These are phyloP conservation scores for Shiraia bambusicola DNA, from an alignment of 2,329 filamentous ascomycete genomes.

Conservation along the genomic window DNA sequence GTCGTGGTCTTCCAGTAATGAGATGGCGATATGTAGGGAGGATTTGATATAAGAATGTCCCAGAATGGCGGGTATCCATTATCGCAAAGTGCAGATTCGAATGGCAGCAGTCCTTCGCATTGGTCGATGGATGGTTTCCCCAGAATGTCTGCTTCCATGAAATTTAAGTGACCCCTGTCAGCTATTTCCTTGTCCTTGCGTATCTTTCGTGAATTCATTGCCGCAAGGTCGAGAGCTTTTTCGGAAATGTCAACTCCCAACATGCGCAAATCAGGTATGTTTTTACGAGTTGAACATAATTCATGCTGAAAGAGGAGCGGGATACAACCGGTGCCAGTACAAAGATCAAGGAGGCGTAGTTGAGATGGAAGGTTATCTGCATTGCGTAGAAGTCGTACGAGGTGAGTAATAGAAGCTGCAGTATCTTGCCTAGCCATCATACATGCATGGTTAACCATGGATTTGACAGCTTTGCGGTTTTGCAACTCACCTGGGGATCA, in stretches of 20 bases:
- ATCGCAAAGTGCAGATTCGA: constrained; percentile 21
- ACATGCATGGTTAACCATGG: constrained; percentile 26
- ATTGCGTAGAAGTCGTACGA: constrained; percentile 32
- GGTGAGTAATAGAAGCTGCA: constrained; percentile 41
- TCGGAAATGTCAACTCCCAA: constrained; percentile 73
- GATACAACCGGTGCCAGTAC: constrained; percentile 90
- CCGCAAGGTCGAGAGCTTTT: constrained; percentile 65
- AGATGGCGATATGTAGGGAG: constrained; percentile 77
- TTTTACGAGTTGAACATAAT: constrained; percentile 45
- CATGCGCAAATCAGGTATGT: constrained; percentile 52
- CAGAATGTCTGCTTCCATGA: constrained; percentile 51
- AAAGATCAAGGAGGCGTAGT: constrained; percentile 76
- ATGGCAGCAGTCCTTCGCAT: constrained; percentile 4
- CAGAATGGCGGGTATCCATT: constrained; percentile 24
- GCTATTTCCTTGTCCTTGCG: constrained; percentile 10
- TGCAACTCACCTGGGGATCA: constrained; percentile 74
- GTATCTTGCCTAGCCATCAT: constrained; percentile 47
- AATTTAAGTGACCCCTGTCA: constrained; percentile 42
- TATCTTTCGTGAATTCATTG: constrained; percentile 59
- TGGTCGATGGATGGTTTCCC: constrained; percentile 53
- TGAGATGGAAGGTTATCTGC: constrained; percentile 22
- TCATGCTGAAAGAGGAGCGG: constrained; percentile 71
- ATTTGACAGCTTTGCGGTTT: too few species aligned
- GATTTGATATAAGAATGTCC: constrained; percentile 80
- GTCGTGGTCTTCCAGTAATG: constrained; percentile 65